Evolutionary conservation across 306 rosid species (phyloP).

Genomic region (Cicer yamashitae): DNA sequence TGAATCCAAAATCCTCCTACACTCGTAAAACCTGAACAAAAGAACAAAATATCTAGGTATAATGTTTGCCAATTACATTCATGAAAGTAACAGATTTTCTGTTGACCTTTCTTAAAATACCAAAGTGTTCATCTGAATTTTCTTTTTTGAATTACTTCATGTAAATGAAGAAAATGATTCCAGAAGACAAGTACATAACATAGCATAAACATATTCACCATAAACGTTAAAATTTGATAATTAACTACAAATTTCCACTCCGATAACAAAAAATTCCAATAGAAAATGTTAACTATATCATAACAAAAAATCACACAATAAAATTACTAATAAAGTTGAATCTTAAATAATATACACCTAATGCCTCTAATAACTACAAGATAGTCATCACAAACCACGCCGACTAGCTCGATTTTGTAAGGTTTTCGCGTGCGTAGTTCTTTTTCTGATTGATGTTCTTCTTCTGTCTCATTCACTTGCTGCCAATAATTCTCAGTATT

Average conservation of each 20-base stretch:
- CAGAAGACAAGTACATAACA: background rate
- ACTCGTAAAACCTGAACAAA: too few relatives aligned
- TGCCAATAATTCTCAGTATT: constrained; percentile 83
- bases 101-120: too few relatives aligned
- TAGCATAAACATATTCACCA: background rate
- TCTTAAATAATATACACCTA: constrained; percentile 50
- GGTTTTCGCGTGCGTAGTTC: constrained; percentile 53
- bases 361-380: constrained; percentile 93
- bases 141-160: too few relatives aligned
- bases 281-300: background rate
- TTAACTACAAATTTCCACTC: background rate
- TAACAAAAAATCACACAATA: background rate
- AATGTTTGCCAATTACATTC: too few relatives aligned
- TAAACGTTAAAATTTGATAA: background rate
- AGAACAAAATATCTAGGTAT: too few relatives aligned
- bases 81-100: too few relatives aligned
- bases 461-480: constrained; percentile 56
- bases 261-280: constrained; percentile 5
- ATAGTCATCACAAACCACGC: constrained; percentile 92
- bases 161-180: background rate
- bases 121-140: too few relatives aligned
- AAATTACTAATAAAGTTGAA: background rate
- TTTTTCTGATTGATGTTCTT: constrained; percentile 30
- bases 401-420: constrained; percentile 89
- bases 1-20: too few relatives aligned